These are phyloP conservation scores for Ustilago xerochloae DNA, from an alignment of 1,284 basidiomycete genomes.

Conservation along the genomic window DNA sequence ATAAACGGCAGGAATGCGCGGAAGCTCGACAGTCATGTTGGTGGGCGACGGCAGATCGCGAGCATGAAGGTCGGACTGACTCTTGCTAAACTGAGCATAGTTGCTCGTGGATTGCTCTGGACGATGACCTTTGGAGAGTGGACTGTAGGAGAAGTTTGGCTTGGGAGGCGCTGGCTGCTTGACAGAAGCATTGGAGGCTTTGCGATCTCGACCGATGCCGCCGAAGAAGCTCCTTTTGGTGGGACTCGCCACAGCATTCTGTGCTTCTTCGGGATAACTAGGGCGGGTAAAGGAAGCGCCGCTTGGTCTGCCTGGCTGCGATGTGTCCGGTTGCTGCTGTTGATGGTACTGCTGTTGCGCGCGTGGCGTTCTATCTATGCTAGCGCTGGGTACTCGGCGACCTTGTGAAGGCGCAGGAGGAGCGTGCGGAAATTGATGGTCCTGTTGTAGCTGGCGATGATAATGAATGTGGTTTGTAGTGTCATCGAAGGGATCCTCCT, in stretches of 20 bases:
- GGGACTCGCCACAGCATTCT: slow-evolving; percentile 37
- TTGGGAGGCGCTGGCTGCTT: slow-evolving; percentile 24
- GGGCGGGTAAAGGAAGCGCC: slow-evolving; percentile 18
- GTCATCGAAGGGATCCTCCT: slow-evolving; percentile 46
- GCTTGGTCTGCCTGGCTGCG: slow-evolving; percentile 5
- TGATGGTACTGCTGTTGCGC: slow-evolving; percentile 10
- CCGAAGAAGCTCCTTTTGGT: slow-evolving; percentile 59
- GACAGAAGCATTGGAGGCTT: slow-evolving; percentile 39
- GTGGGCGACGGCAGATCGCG: slow-evolving; percentile 38
- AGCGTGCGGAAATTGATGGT: slow-evolving; percentile 35
- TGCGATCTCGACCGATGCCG: slow-evolving; percentile 49
- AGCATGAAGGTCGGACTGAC: slow-evolving; percentile 50
- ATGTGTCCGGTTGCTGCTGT: slow-evolving; percentile 10
- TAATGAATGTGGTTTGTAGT: slow-evolving; percentile 44
- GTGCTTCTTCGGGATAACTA: slow-evolving; percentile 40
- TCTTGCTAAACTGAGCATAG: slow-evolving; percentile 53
- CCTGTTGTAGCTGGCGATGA: slow-evolving; percentile 45
- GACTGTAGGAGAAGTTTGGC: slow-evolving; percentile 39
- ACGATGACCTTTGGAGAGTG: slow-evolving; percentile 38
- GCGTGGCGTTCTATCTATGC: slow-evolving; percentile 9
- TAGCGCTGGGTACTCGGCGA: slow-evolving; percentile 20
- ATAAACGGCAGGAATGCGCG: slow-evolving; percentile 39
- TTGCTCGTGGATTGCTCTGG: slow-evolving; percentile 16
- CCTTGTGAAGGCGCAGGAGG: slow-evolving; percentile 7
- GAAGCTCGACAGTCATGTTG: slow-evolving; percentile 38